A percentile compares a stretch with the other conserved stretches of the same genome.
phyloP scores from a whole-genome alignment of 139 green algal species.

The Chlorella sp. region DNA sequence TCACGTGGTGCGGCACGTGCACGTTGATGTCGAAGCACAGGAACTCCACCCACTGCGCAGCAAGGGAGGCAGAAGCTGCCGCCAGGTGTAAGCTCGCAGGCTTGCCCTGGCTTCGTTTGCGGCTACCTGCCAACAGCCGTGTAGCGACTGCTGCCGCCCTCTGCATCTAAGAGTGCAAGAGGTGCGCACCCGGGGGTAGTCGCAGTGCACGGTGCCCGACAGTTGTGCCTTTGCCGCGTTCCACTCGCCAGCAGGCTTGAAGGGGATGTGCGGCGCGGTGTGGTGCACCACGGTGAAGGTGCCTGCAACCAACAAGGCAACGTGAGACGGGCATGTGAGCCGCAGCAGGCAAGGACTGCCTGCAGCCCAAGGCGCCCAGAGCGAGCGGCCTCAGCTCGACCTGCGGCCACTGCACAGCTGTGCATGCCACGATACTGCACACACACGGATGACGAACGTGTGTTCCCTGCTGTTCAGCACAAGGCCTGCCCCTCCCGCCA shows the following conservation, averaged over 20 bases:
- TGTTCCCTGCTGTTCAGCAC: too few relatives aligned
- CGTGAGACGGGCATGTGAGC: background rate
- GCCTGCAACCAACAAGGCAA: constrained; percentile 9
- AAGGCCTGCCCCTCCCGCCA: too few relatives aligned
- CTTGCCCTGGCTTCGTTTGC: too few relatives aligned
- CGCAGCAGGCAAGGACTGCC: background rate
- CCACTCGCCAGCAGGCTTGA: constrained; percentile 91
- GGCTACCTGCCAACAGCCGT: too few relatives aligned
- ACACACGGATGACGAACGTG: too few relatives aligned
- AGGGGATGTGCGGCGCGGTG: constrained; percentile 98
- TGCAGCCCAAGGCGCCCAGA: background rate
- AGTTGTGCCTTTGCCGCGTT: constrained; percentile 93
- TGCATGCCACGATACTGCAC: background rate
- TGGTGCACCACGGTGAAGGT: constrained; percentile 99
- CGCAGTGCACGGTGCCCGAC: constrained; percentile 95
- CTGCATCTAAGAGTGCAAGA: too few relatives aligned
- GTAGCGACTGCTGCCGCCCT: too few relatives aligned
- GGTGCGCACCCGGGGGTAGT: constrained; percentile 86
- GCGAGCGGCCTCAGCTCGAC: background rate
- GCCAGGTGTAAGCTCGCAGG: too few relatives aligned
- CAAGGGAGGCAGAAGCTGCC: background rate
- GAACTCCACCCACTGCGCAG: constrained; percentile 87
- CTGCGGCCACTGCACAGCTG: background rate
- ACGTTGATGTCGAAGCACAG: constrained; percentile 97
- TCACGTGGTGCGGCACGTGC: constrained; percentile 97